Base-by-base conservation (phyloP, 345 rosid genomes). In the Eucalyptus viminalis region DNA sequence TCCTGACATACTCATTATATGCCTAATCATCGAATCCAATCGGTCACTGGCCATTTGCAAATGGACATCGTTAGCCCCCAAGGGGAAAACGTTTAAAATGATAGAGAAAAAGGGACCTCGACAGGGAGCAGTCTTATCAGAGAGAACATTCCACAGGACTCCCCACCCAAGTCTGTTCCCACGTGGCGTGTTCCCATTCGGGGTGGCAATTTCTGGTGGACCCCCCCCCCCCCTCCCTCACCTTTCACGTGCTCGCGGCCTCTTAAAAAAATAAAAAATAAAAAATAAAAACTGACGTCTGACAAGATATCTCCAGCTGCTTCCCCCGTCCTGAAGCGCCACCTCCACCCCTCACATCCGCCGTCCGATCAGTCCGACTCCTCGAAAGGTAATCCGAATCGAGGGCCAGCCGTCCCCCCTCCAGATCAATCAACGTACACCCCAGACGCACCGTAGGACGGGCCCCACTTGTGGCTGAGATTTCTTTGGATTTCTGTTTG, bases 171-270 rank as follows among this genome's bases (percentile, higher is more conserved):
- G 40, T 22, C 44, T 14, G 21, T 8, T 16, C 1, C 58, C 67
- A 91, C 91, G 87, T 92, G 92, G 86, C 91, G 87, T 11, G 22
- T 62, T 86, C 27, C 89, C 69, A 89, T 92, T 92, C 44, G 90
- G 34, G 2, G 31, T 14, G 62, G 40, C 89, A 69, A 69, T 83
- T 90, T 88, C 87, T 81, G 56, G n/a, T 81, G 37, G 91, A 34
- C 24, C n/a, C n/a, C 22, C 86, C 15, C 86, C 15, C 80, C 31
- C 3, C 2, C 34, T 24, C 34, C 12, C 62, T 25, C 27, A 0
- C 14, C 29, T 76, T 24, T 24, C 85, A 6, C 85, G 85, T 25
- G 24, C 6, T 21, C 47, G 27, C 47, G 1, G 16, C 27, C 27
- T 5, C 24, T 9, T 3, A 15, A 31, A 16, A 69, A 9, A 2